A percentile compares a stretch with the other conserved stretches of the same genome.
Conservation (phyloP, 768 basidiomycete genomes). For the Calocera viscosa region DNA sequence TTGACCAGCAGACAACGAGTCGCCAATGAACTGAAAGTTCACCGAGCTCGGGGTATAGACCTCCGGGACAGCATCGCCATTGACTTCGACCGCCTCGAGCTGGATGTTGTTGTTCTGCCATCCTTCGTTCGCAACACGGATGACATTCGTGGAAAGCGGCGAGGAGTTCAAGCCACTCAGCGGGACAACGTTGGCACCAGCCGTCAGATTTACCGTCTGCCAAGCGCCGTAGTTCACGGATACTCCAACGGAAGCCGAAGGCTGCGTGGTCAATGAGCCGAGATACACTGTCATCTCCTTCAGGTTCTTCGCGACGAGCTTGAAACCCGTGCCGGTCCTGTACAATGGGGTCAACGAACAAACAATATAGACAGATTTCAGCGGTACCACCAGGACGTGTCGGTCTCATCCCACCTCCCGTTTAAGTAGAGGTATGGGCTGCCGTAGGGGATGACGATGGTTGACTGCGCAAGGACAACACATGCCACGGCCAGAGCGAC, state of each 20-base stretch:
- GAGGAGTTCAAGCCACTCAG: conserved; percentile 17
- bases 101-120: conserved; percentile 51
- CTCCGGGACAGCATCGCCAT: conserved; percentile 18
- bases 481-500: not conserved
- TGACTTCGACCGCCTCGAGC: conserved; percentile 37
- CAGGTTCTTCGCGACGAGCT: conserved; percentile 37
- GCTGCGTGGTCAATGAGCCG: conserved; percentile 39
- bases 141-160: conserved; percentile 6
- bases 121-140: conserved; percentile 40
- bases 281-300: conserved; percentile 35
- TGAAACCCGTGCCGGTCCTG: conserved; percentile 30
- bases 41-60: conserved; percentile 35
- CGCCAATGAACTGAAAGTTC: conserved; percentile 46
- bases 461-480: not conserved
- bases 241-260: conserved; percentile 37
- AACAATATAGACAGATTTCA: not conserved
- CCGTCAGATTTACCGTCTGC: conserved; percentile 36
- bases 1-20: conserved; percentile 47
- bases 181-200: conserved; percentile 36
- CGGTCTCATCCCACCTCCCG: not conserved
- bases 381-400: not conserved
- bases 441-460: not conserved
- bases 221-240: conserved; percentile 40
- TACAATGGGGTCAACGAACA: not conserved
- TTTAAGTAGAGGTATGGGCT: not conserved